phyloP scores from a whole-genome alignment of 208 protist genomes.

The Leishmania tarentolae region DNA sequence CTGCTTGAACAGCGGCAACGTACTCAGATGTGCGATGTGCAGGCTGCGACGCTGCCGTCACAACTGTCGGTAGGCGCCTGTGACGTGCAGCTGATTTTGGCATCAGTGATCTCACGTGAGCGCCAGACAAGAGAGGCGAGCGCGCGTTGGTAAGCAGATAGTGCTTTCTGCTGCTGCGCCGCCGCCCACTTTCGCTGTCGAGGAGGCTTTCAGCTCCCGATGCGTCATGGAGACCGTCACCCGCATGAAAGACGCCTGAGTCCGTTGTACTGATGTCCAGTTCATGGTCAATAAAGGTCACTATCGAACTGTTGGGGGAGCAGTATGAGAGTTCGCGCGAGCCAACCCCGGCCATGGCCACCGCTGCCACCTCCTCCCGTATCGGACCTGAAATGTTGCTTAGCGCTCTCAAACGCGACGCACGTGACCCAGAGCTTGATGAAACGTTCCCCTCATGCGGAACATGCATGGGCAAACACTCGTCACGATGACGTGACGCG shows the following conservation, averaged over 20 bases:
- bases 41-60: neutral
- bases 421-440: neutral
- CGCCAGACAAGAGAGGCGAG: neutral
- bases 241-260: neutral
- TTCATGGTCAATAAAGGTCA: slow-evolving; percentile 8
- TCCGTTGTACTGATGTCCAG: neutral
- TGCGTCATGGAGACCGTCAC: neutral
- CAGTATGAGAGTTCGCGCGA: neutral
- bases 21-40: slow-evolving; percentile 10
- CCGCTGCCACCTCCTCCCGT: neutral
- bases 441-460: neutral
- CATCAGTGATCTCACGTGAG: neutral
- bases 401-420: neutral
- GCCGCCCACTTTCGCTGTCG: neutral
- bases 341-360: neutral
- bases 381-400: neutral
- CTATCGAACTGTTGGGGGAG: slow-evolving; percentile 5
- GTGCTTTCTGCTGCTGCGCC: neutral
- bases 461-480: neutral
- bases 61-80: neutral
- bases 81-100: neutral
- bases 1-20: slow-evolving; percentile 7
- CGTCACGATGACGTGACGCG: neutral
- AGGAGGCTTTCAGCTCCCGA: neutral
- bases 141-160: neutral